Conservation (phyloP, 106 monocot genomes). For the Dendrobium officinale region DNA sequence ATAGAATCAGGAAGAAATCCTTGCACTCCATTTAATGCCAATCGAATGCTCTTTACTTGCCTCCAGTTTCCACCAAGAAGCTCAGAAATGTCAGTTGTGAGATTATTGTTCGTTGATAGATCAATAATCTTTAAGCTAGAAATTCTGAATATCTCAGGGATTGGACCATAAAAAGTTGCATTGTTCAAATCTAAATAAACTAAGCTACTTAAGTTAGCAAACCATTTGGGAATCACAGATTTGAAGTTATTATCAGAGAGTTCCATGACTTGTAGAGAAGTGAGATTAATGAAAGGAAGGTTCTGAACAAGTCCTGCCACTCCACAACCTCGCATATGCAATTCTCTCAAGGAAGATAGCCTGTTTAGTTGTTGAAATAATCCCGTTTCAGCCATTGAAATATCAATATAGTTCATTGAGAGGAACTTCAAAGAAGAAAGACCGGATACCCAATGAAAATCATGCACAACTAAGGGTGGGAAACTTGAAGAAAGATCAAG, state of each 20-base stretch:
- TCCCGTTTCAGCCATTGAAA: neutral
- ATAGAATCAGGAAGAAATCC: neutral
- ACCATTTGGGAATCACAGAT: conserved; percentile 8
- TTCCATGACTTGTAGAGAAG: conserved; percentile 12
- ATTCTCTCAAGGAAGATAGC: conserved; percentile 15
- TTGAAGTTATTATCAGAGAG: conserved; percentile 16
- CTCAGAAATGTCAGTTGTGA: neutral
- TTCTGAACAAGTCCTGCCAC: neutral
- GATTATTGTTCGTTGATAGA: neutral
- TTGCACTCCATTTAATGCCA: neutral
- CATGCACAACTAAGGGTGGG: neutral
- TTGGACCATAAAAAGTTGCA: neutral
- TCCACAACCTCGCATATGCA: neutral
- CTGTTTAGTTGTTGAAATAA: conserved; percentile 15
- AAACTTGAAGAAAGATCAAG: conserved; percentile 21
- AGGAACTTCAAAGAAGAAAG: conserved; percentile 14
- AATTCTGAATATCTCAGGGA: neutral
- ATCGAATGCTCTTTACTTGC: neutral
- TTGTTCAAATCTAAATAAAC: neutral
- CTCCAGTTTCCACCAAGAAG: conserved; percentile 8
- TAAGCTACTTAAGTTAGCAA: conserved; percentile 14
- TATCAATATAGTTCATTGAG: neutral
- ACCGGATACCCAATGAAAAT: conserved; percentile 16
- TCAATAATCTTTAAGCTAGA: neutral
- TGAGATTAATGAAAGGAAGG: conserved; percentile 16